Conservation (phyloP, 805 yeast genomes). For the Kuraishia capsulata region DNA sequence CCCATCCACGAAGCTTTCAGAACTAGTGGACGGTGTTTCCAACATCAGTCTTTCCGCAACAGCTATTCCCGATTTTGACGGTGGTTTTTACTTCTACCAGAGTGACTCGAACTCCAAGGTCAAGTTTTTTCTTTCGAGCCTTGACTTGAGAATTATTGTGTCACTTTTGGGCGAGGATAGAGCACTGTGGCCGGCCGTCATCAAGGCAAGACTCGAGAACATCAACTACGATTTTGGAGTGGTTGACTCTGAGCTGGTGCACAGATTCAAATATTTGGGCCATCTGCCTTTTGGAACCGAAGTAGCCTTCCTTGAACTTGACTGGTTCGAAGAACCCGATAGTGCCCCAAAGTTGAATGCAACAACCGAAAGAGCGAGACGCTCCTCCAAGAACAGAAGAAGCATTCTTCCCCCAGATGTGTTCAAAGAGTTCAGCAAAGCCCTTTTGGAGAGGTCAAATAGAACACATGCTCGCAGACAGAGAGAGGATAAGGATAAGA, state of each 20-base stretch:
- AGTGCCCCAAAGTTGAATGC: background rate
- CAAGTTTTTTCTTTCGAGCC: slow-evolving; percentile 60
- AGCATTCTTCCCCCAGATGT: slow-evolving; percentile 31
- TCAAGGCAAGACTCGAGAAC: slow-evolving; percentile 59
- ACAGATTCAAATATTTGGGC: slow-evolving; percentile 62
- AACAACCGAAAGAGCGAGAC: slow-evolving; percentile 21
- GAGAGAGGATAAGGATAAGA: slow-evolving; percentile 53
- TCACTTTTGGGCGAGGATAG: slow-evolving; percentile 50
- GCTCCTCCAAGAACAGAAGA: slow-evolving; percentile 7
- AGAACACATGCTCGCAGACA: slow-evolving; percentile 36
- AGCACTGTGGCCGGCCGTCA: slow-evolving; percentile 55
- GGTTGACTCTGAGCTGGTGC: slow-evolving; percentile 46
- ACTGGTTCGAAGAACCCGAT: slow-evolving; percentile 42
- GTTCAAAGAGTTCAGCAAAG: slow-evolving; percentile 38
- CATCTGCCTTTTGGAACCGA: slow-evolving; percentile 84
- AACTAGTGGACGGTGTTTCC: background rate
- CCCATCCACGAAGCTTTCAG: background rate
- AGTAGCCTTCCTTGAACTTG: slow-evolving; percentile 74
- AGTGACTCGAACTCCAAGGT: slow-evolving; percentile 62
- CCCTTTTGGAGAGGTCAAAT: slow-evolving; percentile 48
- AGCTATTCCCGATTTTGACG: slow-evolving; percentile 12
- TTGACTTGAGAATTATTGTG: slow-evolving; percentile 71
- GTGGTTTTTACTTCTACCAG: slow-evolving; percentile 68
- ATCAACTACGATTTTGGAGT: slow-evolving; percentile 52
- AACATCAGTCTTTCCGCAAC: background rate